Evolutionary conservation across 495 filamentous ascomycete genomes (phyloP).

Genomic region (Melanomma pulvis-pyrius): DNA sequence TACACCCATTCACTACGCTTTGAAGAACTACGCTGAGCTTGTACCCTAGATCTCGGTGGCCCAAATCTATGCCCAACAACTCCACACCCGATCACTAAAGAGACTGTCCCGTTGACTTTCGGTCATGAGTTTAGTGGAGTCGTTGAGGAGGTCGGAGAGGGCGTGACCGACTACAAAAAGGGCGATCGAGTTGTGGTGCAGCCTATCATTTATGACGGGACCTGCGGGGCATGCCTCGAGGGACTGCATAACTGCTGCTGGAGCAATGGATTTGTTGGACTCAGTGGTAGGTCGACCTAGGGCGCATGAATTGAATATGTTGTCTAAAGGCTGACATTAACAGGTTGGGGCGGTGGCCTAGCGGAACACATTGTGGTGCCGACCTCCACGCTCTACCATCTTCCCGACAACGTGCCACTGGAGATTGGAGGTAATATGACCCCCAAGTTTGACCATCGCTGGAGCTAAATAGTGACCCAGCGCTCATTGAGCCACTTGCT

Average conservation of each 20-base stretch:
- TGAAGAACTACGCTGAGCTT: no score
- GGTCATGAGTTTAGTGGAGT: constrained; percentile 67
- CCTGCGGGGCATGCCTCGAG: constrained; percentile 55
- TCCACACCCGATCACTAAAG: constrained; percentile 62
- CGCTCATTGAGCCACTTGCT: constrained; percentile 63
- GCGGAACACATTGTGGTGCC: constrained; percentile 60
- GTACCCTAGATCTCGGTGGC: constrained; percentile 57
- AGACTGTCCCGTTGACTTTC: constrained; percentile 58
- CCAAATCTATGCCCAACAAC: constrained; percentile 58
- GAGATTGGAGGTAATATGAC: constrained; percentile 52
- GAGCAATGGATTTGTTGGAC: constrained; percentile 62
- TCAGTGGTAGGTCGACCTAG: constrained; percentile 49
- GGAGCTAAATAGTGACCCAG: constrained; percentile 32
- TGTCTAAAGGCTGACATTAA: neutral
- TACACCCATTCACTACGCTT: no score
- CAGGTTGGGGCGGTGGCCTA: constrained; percentile 61
- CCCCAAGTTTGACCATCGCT: neutral
- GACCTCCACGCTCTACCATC: constrained; percentile 46
- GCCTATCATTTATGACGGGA: constrained; percentile 63
- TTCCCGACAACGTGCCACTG: constrained; percentile 55
- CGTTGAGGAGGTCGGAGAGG: constrained; percentile 61
- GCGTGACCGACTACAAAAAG: constrained; percentile 53
- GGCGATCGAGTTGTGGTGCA: constrained; percentile 62
- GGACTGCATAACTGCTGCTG: constrained; percentile 61
- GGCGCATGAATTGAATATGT: neutral